Evolutionary conservation across 441 rosid species (phyloP), one percentile per base, ranked within the genome.

Genomic region (Capsella rubella): DNA sequence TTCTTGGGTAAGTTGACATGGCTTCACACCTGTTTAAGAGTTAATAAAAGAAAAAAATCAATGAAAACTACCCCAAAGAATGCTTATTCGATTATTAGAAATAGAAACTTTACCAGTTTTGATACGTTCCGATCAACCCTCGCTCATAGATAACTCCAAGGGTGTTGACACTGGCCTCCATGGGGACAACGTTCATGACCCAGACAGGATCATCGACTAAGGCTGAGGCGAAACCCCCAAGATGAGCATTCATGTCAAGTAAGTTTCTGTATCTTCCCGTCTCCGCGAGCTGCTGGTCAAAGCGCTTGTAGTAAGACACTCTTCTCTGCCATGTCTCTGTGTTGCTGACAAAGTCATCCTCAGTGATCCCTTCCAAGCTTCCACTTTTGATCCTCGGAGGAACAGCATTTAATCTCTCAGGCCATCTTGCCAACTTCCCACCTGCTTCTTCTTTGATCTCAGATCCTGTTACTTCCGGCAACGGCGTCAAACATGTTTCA

Each of bases 1-100:
- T 87, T 53, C 93, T 84, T 25, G 93, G 93, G 78, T 87, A 89
- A 31, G 87, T 89, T 57, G 93, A 89, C 91, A 89, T 83, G 16
- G 93, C 88, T 80, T 88, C 90, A 18, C 92, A 86, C 92, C 92
- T 88, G 62, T 40, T 40, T 18, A 28, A 28, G 31, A 39, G n/a
- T 32, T 15, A 16, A 16, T 7, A 63, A 1, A 45, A 47, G 32
- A 56, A 32, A 68, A 32, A 62, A 12, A 37, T 40, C 49, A 56
- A 40, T 56, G 46, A 28, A 54, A 45, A 13, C 40, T n/a, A 69
- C 70, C 43, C 31, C 10, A 7, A 4, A 39, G 8, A 21, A 58
- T 32, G 65, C 27, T 25, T 10, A 51, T 1, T 55, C 15, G 14
- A 55, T 55, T 47, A 18, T 46, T 45, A 45, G 32, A 32, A 49